Conservation (phyloP, 2,329 filamentous ascomycete genomes). For the Sphaceloma murrayae region DNA sequence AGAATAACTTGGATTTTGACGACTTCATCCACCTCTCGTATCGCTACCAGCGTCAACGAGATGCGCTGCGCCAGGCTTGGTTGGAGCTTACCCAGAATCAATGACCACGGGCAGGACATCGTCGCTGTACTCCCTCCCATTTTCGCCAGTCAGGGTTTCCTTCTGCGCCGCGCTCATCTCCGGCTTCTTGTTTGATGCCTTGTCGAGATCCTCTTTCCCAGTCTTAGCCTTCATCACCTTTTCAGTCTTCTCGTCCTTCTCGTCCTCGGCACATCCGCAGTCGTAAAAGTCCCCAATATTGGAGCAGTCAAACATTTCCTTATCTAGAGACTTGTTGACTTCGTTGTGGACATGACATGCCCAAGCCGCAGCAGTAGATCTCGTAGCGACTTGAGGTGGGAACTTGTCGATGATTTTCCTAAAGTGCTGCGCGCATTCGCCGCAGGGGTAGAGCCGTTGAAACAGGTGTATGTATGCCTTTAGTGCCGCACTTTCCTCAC, state of each 20-base stretch:
- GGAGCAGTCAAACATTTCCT: slow-evolving; percentile 53
- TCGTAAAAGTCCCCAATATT: slow-evolving; percentile 59
- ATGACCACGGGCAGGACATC: slow-evolving; percentile 17
- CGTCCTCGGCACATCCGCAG: slow-evolving; percentile 53
- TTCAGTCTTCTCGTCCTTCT: slow-evolving; percentile 26
- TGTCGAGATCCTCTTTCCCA: slow-evolving; percentile 1
- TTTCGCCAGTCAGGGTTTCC: slow-evolving; percentile 25
- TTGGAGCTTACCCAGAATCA: slow-evolving; percentile 4
- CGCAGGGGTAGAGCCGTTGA: slow-evolving; percentile 56
- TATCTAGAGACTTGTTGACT: slow-evolving; percentile 53
- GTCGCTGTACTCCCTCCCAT: slow-evolving; percentile 26
- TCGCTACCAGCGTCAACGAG: neutral
- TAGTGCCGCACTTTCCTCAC: slow-evolving; percentile 51
- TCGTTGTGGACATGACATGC: slow-evolving; percentile 58
- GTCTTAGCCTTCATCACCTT: slow-evolving; percentile 17
- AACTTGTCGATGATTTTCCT: slow-evolving; percentile 51
- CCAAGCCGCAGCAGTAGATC: slow-evolving; percentile 55
- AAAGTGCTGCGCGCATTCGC: slow-evolving; percentile 58
- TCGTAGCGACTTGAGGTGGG: slow-evolving; percentile 54
- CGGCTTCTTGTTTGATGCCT: slow-evolving; percentile 19
- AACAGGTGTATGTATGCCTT: slow-evolving; percentile 55
- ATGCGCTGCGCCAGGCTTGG: neutral
- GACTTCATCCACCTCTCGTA: slow-evolving; percentile 1
- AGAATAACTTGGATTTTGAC: too few species aligned
- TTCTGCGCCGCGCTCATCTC: slow-evolving; percentile 25